Base-by-base conservation (phyloP, 2,329 filamentous ascomycete genomes). In the Sporothrix brasiliensis region DNA sequence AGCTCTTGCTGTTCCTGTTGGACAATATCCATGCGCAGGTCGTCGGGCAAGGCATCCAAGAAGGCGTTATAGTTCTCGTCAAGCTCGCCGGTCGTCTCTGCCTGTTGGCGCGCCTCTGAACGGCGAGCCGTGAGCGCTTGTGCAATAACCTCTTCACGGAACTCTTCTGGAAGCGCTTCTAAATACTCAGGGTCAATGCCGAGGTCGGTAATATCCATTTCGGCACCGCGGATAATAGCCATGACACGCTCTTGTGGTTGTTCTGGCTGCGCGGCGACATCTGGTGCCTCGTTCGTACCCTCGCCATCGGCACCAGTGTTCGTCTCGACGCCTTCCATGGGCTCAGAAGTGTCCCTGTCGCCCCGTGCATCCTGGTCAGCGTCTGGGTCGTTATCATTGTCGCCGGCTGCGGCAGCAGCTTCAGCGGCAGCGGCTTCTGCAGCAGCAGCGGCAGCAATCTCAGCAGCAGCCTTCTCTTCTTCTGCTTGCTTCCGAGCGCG, bases 161-260 rank as follows among this genome's bases (percentile, higher is more conserved):
- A 89, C 72, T 99, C 96, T 75, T 99, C 95, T 0, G 95, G 95
- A n/a, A 99, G 83, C n/a, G 94, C 96, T 71, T 95, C 92, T 7
- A 99, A 87, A 79, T 97, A 99, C 70, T 97, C 94, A 19, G 91
- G 88, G 77, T 99, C 95, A 75, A 99, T 98, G 65, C 94, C 94
- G 73, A 99, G 86, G 72, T 92, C 92, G 0, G 95, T 99, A 65
- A 99, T 95, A 78, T 99, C 95, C 68, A 97, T 88, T 76, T 95
- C 89, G 73, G 92, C 91, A 34, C 94, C 94, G 72, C 94, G 86
- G 69, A 99, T 93, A 1, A 87, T 94, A 19, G 92, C 96, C 75
- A 90, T 90, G 41, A 97, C 86, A 63, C 94, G 90, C 27, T 77
- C 74, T 61, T 77, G 76, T 0, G 71, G 58, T 3, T 54, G 49